Conservation (phyloP, 164 flowering plant species). For the Sedum album region DNA sequence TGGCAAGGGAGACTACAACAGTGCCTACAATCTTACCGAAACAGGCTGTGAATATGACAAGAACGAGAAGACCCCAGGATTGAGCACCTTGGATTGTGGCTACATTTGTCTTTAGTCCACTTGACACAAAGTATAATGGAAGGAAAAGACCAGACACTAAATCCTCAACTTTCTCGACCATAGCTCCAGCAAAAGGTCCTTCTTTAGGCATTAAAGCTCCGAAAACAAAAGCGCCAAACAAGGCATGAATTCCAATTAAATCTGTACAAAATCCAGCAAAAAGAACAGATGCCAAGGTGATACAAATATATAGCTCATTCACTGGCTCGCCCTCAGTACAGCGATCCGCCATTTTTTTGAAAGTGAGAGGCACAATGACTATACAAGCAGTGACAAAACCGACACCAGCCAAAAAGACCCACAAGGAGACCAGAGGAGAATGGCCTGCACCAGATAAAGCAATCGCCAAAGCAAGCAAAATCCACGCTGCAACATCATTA, state of each 20-base stretch:
- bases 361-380: slow-evolving; percentile 9
- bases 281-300: slow-evolving; percentile 16
- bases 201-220: slow-evolving; percentile 24
- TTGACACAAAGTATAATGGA: slow-evolving; percentile 28
- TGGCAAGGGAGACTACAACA: slow-evolving; percentile 12
- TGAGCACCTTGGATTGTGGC: slow-evolving; percentile 23
- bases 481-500: slow-evolving; percentile 33
- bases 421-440: slow-evolving; percentile 25
- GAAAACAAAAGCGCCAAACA: slow-evolving; percentile 29
- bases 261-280: slow-evolving; percentile 23
- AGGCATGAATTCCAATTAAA: slow-evolving; percentile 25
- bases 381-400: slow-evolving; percentile 14
- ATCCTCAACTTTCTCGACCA: slow-evolving; percentile 23
- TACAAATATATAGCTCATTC: slow-evolving; percentile 22
- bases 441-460: slow-evolving; percentile 18
- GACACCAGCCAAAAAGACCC: slow-evolving; percentile 21
- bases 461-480: slow-evolving; percentile 26
- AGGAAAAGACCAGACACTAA: slow-evolving; percentile 20
- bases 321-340: slow-evolving; percentile 25
- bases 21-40: slow-evolving; percentile 30
- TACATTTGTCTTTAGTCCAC: slow-evolving; percentile 25
- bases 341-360: slow-evolving; percentile 15
- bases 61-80: slow-evolving; percentile 25
- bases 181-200: slow-evolving; percentile 21
- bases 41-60: slow-evolving; percentile 27